Base-by-base conservation (phyloP, 176 grass and related monocot genomes). In the Musa beccarii region DNA sequence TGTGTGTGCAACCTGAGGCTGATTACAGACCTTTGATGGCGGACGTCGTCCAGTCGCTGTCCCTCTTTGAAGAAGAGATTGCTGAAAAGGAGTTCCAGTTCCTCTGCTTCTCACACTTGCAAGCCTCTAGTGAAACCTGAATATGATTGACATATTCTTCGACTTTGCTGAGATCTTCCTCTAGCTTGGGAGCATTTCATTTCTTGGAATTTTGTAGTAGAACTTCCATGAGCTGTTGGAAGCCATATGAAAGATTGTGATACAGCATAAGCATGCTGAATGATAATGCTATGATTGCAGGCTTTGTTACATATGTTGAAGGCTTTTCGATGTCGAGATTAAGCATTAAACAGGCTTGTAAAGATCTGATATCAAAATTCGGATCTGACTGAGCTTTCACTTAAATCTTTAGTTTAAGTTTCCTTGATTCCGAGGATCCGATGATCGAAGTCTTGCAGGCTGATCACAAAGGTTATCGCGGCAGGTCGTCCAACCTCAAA, bases 1-100 rank as follows among this genome's bases (percentile, higher is more conserved):
- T 99, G 96, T 95, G 96, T 81, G 90, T 99, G 75, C 91, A 99
- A 82, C 86, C 86, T 49, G 96, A 99, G 81, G 96, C 86, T 77
- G 96, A 99, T 86, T 99, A 99, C 76, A 91, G 96, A 66, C 91
- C 96, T 54, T 76, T 95, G 52, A 95, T 99, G 96, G 96, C 96
- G 14, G 91, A 99, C 79, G 96, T 99, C 15, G 91, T 99, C 69
- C 96, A 99, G 70, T 99, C 91, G 0, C 43, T 99, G 91, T 92
- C 80, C 96, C 96, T 61, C 84, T 99, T 56, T 99, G 73, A 99
- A 92, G 81, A 91, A 88, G 69, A 74, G 83, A 74, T 79, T 72
- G 8, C 52, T 75, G 63, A 76, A 73, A 69, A 92, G 85, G 78
- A 54, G 53, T 50, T 82, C 50, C 67, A 96, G 85, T 24, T 64